phyloP scores from a whole-genome alignment of 176 grass and related monocot species.

The Tuctoria greenei region DNA sequence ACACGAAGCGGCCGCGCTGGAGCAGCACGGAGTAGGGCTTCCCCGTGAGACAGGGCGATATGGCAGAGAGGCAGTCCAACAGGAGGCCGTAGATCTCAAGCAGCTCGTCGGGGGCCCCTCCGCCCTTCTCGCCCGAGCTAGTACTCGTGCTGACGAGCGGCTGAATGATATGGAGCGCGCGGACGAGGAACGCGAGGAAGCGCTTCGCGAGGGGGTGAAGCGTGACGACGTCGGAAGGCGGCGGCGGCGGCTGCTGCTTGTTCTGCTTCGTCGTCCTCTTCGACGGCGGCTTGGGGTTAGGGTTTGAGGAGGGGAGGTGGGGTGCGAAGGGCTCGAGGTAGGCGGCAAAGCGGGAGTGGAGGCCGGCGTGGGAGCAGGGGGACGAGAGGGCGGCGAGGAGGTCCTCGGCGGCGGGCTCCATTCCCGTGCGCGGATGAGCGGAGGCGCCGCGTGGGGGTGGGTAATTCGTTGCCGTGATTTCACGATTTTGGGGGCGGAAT shows the following conservation, averaged over 20 bases:
- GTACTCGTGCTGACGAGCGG: slow-evolving; percentile 47
- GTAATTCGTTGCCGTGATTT: not conserved
- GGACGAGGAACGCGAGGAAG: slow-evolving; percentile 66
- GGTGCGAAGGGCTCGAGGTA: slow-evolving; percentile 66
- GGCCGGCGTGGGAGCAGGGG: slow-evolving; percentile 31
- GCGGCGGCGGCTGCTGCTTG: slow-evolving; percentile 27
- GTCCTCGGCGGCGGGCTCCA: slow-evolving; percentile 58
- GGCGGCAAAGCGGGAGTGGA: slow-evolving; percentile 57
- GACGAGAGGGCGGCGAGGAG: slow-evolving; percentile 57
- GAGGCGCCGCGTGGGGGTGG: not conserved
- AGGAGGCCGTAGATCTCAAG: slow-evolving; percentile 56
- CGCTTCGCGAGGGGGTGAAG: slow-evolving; percentile 63
- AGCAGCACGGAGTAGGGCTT: slow-evolving; percentile 77
- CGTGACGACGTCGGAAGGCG: slow-evolving; percentile 16
- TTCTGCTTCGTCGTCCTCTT: slow-evolving; percentile 45
- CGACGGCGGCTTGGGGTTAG: slow-evolving; percentile 37
- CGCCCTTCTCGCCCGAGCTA: slow-evolving; percentile 8
- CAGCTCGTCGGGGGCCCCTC: slow-evolving; percentile 39
- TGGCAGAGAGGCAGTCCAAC: slow-evolving; percentile 59
- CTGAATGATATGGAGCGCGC: slow-evolving; percentile 65
- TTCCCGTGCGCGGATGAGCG: slow-evolving; percentile 10
- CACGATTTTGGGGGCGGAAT: not conserved
- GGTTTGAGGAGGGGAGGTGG: slow-evolving; percentile 42
- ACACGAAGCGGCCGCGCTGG: slow-evolving; percentile 50
- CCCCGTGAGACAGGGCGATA: slow-evolving; percentile 66